A percentile compares a stretch with the other conserved stretches of the same genome.
phyloP scores from a whole-genome alignment of 1,284 basidiomycete genomes.

The Malassezia nana region DNA sequence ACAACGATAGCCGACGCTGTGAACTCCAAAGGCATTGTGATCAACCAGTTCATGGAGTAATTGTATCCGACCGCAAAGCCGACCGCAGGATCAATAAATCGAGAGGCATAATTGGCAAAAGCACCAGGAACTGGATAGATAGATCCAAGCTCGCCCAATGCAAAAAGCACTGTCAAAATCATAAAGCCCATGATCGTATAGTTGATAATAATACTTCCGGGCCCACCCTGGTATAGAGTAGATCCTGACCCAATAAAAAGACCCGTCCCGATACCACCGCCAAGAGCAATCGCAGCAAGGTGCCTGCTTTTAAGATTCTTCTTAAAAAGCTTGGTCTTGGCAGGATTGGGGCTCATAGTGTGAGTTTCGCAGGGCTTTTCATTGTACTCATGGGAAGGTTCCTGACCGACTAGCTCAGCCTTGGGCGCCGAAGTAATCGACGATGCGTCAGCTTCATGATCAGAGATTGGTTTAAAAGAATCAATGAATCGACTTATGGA shows the following conservation, averaged over 20 bases:
- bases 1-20: conserved; percentile 50
- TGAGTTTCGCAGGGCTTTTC: background rate
- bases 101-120: conserved; percentile 33
- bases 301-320: conserved; percentile 6
- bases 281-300: conserved; percentile 16
- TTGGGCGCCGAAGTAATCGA: background rate
- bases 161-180: conserved; percentile 34
- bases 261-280: conserved; percentile 40
- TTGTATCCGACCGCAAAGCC: conserved; percentile 56
- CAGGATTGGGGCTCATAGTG: background rate
- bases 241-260: conserved; percentile 36
- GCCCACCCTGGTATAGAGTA: conserved; percentile 30
- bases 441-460: background rate
- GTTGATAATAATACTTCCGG: conserved; percentile 31
- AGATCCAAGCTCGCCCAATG: conserved; percentile 36
- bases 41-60: conserved; percentile 37
- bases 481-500: background rate
- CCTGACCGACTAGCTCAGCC: background rate
- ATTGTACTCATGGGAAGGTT: background rate
- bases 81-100: conserved; percentile 57
- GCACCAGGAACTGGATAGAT: conserved; percentile 37
- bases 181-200: conserved; percentile 34
- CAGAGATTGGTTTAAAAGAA: background rate
- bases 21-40: conserved; percentile 38
- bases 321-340: background rate